phyloP scores from a whole-genome alignment of 805 yeast species.

The Ogataea allantospora region DNA sequence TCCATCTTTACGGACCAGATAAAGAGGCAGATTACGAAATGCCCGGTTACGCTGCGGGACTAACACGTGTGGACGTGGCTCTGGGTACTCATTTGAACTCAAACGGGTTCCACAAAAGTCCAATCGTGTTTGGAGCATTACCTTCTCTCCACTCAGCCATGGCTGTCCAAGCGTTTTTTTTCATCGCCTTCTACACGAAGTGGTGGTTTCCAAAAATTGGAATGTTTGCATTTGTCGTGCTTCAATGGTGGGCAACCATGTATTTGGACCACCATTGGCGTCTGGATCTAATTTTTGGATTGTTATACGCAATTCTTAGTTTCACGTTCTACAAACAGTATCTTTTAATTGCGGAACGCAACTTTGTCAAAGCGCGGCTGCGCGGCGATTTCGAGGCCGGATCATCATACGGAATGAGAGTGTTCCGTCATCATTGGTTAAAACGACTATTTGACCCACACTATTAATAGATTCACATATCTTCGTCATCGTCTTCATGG shows the following conservation, averaged over 20 bases:
- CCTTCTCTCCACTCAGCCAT: constrained; percentile 69
- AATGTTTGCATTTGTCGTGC: constrained; percentile 43
- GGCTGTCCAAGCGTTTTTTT: constrained; percentile 51
- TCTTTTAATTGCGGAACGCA: constrained; percentile 36
- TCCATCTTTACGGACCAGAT: constrained; percentile 58
- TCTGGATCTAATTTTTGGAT: constrained; percentile 56
- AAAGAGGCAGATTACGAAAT: constrained; percentile 56
- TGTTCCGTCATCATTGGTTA: constrained; percentile 46
- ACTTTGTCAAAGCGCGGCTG: constrained; percentile 39
- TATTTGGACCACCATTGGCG: constrained; percentile 74
- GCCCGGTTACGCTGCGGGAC: constrained; percentile 71
- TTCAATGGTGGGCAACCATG: constrained; percentile 77
- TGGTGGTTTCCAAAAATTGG: constrained; percentile 36
- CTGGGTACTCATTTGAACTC: constrained; percentile 60
- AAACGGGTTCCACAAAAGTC: constrained; percentile 62
- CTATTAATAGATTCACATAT: constrained; percentile 16
- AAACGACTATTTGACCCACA: constrained; percentile 56
- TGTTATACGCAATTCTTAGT: constrained; percentile 46
- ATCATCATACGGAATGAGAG: constrained; percentile 63
- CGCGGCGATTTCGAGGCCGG: constrained; percentile 41
- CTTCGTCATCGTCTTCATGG: constrained; percentile 45
- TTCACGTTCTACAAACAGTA: constrained; percentile 41
- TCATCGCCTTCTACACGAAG: constrained; percentile 40
- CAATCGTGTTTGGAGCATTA: constrained; percentile 75
- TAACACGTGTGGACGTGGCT: constrained; percentile 61